Evolutionary conservation across 768 basidiomycete genomes (phyloP), one percentile per base, ranked within the genome.

Genomic region (Rhizopogon vinicolor): DNA sequence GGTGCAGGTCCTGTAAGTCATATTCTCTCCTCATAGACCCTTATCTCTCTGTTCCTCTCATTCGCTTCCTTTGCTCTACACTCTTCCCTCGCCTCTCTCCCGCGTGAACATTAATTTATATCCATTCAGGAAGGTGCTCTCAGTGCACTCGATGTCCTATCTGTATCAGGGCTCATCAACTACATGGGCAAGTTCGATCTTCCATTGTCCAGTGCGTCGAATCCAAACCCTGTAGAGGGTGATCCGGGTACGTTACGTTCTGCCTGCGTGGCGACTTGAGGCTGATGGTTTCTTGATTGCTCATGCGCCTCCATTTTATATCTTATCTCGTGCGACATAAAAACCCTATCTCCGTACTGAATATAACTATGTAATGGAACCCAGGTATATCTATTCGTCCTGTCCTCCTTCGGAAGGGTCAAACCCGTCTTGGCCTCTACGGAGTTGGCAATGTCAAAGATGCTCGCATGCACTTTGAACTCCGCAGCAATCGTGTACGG

Each of bases 111-210:
- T 19, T 40, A 39, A 41, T 54, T 59, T 9, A 51, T 4, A 10
- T 14, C 18, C 37, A n/a, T 45, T 8, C 59, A 96, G 93, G 89
- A 94, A 75, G 97, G 97, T 9, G 97, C 97, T 1, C 79, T 99
- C 1, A 95, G 93, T 63, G 94, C 96, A 1, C 83, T 99, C 12
- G 97, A 99, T 66, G 80, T 98, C 41, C 84, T 99, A 18, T 96
- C 95, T 2, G 95, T 93, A 16, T 85, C 91, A 0, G 97, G 97
- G 4, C 81, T 98, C 13, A 70, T 99, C 62, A 99, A 98, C 70
- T 98, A 99, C 71, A 98, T 99, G 80, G 97, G 97, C 31, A 97
- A 98, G 69, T 80, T 95, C 53, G 95, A 98, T 65, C 78, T 99
- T 1, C 87, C 91, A 1, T 65, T 86, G 19, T 81, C 83, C 41